Evolutionary conservation across 768 basidiomycete genomes (phyloP).

Genomic region (Russula sp.): DNA sequence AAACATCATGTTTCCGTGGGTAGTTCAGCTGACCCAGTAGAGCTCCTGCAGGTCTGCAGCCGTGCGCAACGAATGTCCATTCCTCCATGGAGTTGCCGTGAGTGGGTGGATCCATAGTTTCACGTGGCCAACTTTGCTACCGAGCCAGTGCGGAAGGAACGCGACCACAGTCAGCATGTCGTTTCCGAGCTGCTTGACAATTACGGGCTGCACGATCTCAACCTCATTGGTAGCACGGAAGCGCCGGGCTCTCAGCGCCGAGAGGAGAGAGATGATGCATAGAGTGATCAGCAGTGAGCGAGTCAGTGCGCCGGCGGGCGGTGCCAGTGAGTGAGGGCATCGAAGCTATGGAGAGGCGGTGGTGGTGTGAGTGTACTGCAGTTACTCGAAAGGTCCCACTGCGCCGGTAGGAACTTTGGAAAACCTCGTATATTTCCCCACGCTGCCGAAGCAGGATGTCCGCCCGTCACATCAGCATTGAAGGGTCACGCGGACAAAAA

Average conservation of each 20-base stretch:
- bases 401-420: not conserved
- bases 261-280: conserved; percentile 49
- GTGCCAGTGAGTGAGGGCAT: conserved; percentile 55
- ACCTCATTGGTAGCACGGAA: conserved; percentile 79
- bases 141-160: conserved; percentile 70
- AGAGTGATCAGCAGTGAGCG: conserved; percentile 41
- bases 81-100: conserved; percentile 27
- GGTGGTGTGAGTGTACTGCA: conserved; percentile 67
- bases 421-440: conserved; percentile 75
- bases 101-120: conserved; percentile 83
- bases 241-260: conserved; percentile 38
- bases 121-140: conserved; percentile 69
- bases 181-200: conserved; percentile 78
- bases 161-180: conserved; percentile 70
- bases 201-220: conserved; percentile 82
- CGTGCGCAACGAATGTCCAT: conserved; percentile 13
- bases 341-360: conserved; percentile 73
- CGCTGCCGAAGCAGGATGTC: conserved; percentile 91
- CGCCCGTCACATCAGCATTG: conserved; percentile 83
- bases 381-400: conserved; percentile 96
- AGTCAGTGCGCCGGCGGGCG: conserved; percentile 44
- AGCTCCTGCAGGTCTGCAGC: conserved; percentile 13
- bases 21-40: conserved; percentile 15
- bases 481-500: conserved; percentile 89
- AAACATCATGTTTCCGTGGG: not conserved